Evolutionary conservation across 108 stramenopile species (phyloP), one percentile per base, ranked within the genome.

Genomic region (Stephanodiscus minutulus): DNA sequence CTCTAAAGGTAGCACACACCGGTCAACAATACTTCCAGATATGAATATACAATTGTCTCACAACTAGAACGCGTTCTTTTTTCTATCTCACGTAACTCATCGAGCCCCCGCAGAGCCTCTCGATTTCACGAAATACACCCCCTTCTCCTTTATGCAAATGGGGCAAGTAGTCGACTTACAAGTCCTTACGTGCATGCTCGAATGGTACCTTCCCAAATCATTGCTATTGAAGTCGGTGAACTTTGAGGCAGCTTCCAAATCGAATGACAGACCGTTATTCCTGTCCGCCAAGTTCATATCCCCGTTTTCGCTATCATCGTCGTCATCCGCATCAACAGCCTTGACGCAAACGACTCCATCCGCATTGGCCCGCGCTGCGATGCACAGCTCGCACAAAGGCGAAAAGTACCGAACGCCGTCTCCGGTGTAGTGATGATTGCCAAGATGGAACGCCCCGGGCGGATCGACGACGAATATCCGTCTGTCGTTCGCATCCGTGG

Each of bases 101-200:
- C 15, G 54, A 27, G 25, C 27, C 4, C 54, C 10, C 11, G 22
- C 54, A 55, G 25, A 15, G 5, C 24, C 54, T 28, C 54, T 28
- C 28, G 57, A 33, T 17, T 58, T 33, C 33, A 58, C 57, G 36
- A 58, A 58, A 13, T 58, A 58, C 5, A 36, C 57, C 33, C 33
- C 57, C 57, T 58, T 58, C 13, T 35, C 33, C 29, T 37, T n/a
- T 37, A 18, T 2, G 28, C 57, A 58, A 33, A 17, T 35, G 3
- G 35, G 18, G 36, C 77, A 79, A 56, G 77, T 79, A 20, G 56
- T 72, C 57, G 70, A 66, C 27, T 74, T 74, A 55, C 79, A 74
- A 29, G 73, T 61, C 43, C 79, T 56, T 63, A 81, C 79, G 39
- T 81, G 70, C 22, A 74, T 74, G 59, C 68, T 74, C 1, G 79